Base-by-base conservation (phyloP, 1,284 basidiomycete genomes). In the Phylloboletellus chloephorus region DNA sequence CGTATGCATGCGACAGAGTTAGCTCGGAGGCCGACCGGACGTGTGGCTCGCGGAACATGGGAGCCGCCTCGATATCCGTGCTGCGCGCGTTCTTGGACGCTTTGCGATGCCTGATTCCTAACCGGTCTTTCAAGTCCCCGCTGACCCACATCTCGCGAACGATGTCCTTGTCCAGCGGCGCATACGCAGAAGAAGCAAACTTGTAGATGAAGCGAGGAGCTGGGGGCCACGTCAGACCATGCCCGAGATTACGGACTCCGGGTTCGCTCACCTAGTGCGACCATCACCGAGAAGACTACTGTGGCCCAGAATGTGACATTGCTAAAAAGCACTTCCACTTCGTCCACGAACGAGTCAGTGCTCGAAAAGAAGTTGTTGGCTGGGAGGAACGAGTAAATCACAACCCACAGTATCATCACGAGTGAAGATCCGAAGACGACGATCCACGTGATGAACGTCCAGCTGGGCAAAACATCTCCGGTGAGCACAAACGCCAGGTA, bases 111-210 rank as follows among this genome's bases (percentile, higher is more conserved):
- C 67, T 62, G 41, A 94, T 74, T 1, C 90, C 90, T 1, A 94
- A 72, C 36, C 74, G 77, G 46, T 88, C 84, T 59, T 94, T 93
- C 41, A 94, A 71, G 54, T 90, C 79, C 4, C 90, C 90, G 36
- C 66, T 63, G 5, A 93, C 84, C 90, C 90, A 94, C 71, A 80
- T 83, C 64, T 96, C 92, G 15, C 92, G 80, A 8, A 96, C 71
- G 46, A 95, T 83, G 54, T 94, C 88, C 60, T 78, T 81, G 67
- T 92, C 88, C 12, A 81, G 68, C 4, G 89, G 88, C 37, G 61
- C 65, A 54, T 88, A 91, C 0, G 78, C 71, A 2, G 78, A 71
- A 12, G 73, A 69, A 39, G 80, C 56, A 61, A 76, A 88, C 56
- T 89, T 88, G 65, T 79, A 66, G 29, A 88, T 41, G 65, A 83